A percentile compares a stretch with the other conserved stretches of the same genome.
Conservation (phyloP, 441 rosid genomes). For the Croton laevigatus region DNA sequence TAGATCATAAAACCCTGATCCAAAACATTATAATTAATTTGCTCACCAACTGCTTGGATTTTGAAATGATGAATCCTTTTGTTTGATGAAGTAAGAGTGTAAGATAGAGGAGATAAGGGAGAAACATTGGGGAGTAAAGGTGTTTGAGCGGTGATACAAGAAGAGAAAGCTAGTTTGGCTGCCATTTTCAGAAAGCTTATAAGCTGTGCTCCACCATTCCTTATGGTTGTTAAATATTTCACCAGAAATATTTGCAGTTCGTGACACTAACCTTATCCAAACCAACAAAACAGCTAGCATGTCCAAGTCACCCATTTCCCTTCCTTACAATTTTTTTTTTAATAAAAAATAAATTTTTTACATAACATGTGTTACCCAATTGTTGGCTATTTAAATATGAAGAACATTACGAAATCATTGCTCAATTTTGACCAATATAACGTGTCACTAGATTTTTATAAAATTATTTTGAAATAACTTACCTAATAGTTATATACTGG, state of each 20-base stretch:
- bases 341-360: background rate
- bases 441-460: too few species aligned
- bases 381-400: background rate
- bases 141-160: constrained; percentile 23
- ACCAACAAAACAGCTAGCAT: constrained; percentile 2
- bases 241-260: constrained; percentile 21
- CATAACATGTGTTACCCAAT: background rate
- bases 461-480: too few species aligned
- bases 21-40: background rate
- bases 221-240: constrained; percentile 5
- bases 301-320: constrained; percentile 18
- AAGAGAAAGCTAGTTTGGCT: constrained; percentile 33
- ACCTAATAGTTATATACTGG: too few species aligned
- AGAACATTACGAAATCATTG: too few species aligned
- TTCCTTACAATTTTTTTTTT: background rate
- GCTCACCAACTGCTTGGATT: constrained; percentile 59
- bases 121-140: constrained; percentile 23
- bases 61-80: constrained; percentile 37
- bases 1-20: too few species aligned
- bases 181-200: constrained; percentile 41
- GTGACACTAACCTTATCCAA: constrained; percentile 35
- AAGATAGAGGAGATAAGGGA: constrained; percentile 19
- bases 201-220: constrained; percentile 9
- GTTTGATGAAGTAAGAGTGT: constrained; percentile 17
- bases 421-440: too few species aligned